Base-by-base conservation (phyloP, 2,329 filamentous ascomycete species). In the Myriangium duriaei region DNA sequence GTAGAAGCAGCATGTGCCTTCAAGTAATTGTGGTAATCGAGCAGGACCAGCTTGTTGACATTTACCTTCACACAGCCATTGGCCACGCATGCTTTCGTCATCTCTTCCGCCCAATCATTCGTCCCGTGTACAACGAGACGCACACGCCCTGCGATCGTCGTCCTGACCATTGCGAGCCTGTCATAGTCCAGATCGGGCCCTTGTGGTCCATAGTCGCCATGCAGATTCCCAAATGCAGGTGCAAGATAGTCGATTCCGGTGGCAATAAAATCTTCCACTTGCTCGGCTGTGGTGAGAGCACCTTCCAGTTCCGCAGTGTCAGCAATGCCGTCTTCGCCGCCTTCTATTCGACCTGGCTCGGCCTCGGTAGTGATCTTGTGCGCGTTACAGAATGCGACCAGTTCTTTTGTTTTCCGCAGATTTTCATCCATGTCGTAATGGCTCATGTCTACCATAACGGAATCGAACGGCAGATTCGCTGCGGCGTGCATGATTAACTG, bases 51-150 rank as follows among this genome's bases (percentile, higher is more conserved):
- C 51, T 67, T 69, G 45, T 76, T 76, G 2, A 76, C 69, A 43
- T 76, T 76, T 42, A 74, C 57, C 51, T 74, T 74, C 15, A 64
- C 58, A n/a, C 69, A 61, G 0, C 71, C 71, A 11, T 59, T 59
- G 14, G 53, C 51, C 46, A 76, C 71, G 47, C 71, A 75, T 36
- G 55, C 47, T 46, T 58, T 51, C 61, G 72, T 67, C 3, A 72
- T 51, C n/a, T 66, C 58, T 4, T 62, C 53, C 1, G 61, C 55
- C 43, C 74, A 74, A 30, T 65, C 67, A 44, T 74, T 73, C 0
- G 71, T 74, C 2, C 72, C 72, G 43, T 76, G 72, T 18, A 76
- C 55, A 1, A 69, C 71, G 54, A 63, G 65, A 47, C 57, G 44
- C 0, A 70, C 68, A 13, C 63, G 59, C 1, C 58, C 59, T 1